Base-by-base conservation (phyloP, 2,329 filamentous ascomycete genomes). In the Exophiala viscosa region DNA sequence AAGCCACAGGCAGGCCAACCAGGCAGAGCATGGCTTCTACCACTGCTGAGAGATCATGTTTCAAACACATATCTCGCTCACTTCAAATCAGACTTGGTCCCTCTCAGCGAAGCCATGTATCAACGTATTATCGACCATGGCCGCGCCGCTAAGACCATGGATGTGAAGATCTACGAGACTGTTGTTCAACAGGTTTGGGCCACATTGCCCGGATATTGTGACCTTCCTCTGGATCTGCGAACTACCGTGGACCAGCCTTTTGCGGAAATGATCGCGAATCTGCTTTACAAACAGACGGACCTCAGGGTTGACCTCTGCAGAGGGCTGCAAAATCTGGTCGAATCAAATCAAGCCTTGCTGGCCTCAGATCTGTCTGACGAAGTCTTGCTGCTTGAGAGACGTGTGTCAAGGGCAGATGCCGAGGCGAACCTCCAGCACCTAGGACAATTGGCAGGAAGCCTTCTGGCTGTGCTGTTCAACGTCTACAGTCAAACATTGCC, bases 401-500 rank as follows among this genome's bases (percentile, higher is more conserved):
- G 91, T 45, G 81, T 96, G 11, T 84, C 87, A 3, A 90, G 87
- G 67, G 80, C 77, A 3, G 78, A 84, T 35, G 92, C 93, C 0
- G 76, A 83, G 67, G 85, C 85, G 70, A 96, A 96, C 66, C 73
- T 97, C 35, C 75, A 83, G n/a, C 86, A 95, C 67, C 77, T 99
- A 10, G 84, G 88, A 13, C 75, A 76, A 1, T 91, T 93, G 66
- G 81, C 92, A 1, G 86, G 86, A 55, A 97, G 97, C 64, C 81
- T 99, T 72, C 82, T 99, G 38, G 91, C 93, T 5, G 92, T 97
- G 0, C 76, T 99, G n/a, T 97, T 99, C 78, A 99, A 99, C 67
- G 92, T 99, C 40, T 99, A 99, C 74, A 96, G 88, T 59, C 88
- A 96, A 70, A 99, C 93, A 1, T 78, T 99, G 20, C 92, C 93